Base-by-base conservation (phyloP, 129 eudicot genomes). In the Artemisia annua region DNA sequence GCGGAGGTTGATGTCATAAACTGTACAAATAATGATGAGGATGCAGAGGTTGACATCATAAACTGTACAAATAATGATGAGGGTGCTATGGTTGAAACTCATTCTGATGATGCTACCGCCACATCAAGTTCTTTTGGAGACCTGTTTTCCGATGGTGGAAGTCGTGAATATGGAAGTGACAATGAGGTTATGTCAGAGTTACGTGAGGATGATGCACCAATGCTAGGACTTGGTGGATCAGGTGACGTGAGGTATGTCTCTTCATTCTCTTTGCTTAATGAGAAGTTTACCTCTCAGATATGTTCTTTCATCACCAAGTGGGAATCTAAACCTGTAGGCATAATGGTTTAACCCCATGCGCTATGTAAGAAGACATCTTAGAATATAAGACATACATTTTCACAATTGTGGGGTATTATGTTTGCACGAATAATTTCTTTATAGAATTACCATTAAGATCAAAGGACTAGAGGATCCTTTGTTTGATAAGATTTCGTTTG, bases 51-150 rank as follows among this genome's bases (percentile, higher is more conserved):
- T 19, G 74, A 81, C 62, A 52, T 74, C 20, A 35, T 60, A 26
- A 79, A 75, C 13, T 65, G 76, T 68, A 74, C 83, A 53, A 64
- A 75, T 55, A 44, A 71, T 59, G 75, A 62, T 26, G 78, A 71
- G 35, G 67, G 53, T 76, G 56, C 20, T 61, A 16, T 63, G 53
- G 73, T 50, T 70, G 75, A 69, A 82, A 61, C 69, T 70, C 82
- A 63, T 12, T 55, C 30, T 18, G 74, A 78, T 1, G 89, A 91
- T 62, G 66, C 76, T 66, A 85, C 97, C 10, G 95, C 85, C 56
- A 62, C 82, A 86, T 92, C 95, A 22, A 92, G 96, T 70, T 92
- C 98, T 46, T 92, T 87, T 80, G 88, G 80, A 39, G 79, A 78
- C 58, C 66, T 83, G 56, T 70, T 51, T 28, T 80, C 84, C 12